phyloP scores from a whole-genome alignment of 2,329 filamentous ascomycete species.

The Fusarium pseudoanthophilum region DNA sequence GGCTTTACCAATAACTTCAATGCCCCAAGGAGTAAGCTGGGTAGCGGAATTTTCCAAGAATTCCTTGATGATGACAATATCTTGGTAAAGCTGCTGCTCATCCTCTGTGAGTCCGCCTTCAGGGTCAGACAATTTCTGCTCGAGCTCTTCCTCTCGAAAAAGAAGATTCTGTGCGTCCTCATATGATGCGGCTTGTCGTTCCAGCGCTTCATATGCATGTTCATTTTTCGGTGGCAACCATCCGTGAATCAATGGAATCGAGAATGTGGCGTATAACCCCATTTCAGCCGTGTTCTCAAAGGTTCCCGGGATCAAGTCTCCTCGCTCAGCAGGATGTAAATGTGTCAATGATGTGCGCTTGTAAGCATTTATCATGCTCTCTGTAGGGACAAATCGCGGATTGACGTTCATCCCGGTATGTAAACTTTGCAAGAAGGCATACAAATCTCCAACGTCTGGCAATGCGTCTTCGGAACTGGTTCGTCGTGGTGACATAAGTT shows the following conservation, averaged over 20 bases:
- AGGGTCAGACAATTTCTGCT: constrained; percentile 71
- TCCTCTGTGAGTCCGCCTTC: constrained; percentile 68
- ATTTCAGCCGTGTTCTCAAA: constrained; percentile 92
- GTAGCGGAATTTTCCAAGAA: constrained; percentile 86
- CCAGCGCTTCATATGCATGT: constrained; percentile 74
- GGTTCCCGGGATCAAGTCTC: constrained; percentile 68
- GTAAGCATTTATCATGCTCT: constrained; percentile 58
- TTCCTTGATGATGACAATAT: constrained; percentile 84
- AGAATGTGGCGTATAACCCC: constrained; percentile 90
- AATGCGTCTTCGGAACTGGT: constrained; percentile 71
- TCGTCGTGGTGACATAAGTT: constrained; percentile 82
- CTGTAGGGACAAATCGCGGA: constrained; percentile 79
- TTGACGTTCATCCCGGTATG: constrained; percentile 99
- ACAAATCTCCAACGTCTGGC: constrained; percentile 89
- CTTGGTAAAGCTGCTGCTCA: constrained; percentile 83
- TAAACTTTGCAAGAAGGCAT: constrained; percentile 85
- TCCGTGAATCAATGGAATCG: constrained; percentile 88
- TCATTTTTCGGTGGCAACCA: constrained; percentile 83
- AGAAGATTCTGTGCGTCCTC: constrained; percentile 92
- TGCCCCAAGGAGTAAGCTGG: constrained; percentile 84
- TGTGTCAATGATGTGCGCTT: constrained; percentile 65
- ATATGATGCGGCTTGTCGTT: constrained; percentile 81
- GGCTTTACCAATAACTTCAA: constrained; percentile 76
- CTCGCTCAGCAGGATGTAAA: constrained; percentile 61
- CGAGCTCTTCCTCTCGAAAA: constrained; percentile 88